Percentiles rank a stretch among this genome's conserved stretches.
phyloP scores from a whole-genome alignment of 179 eudicot species.

The Nepenthes alata region DNA sequence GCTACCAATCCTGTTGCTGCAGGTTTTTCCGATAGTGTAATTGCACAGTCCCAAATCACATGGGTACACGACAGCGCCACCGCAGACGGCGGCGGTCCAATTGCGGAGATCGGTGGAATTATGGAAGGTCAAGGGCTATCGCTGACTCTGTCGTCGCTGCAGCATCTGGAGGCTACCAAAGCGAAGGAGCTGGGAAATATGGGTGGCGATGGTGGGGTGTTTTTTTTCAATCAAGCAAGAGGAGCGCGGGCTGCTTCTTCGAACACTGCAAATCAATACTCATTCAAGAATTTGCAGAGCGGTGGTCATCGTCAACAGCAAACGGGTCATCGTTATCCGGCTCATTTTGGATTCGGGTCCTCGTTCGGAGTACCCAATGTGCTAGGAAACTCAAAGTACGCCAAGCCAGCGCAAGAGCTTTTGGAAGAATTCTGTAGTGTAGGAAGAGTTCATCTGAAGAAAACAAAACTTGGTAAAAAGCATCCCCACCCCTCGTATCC shows the following conservation, averaged over 20 bases:
- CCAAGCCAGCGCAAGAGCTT: slow-evolving; percentile 70
- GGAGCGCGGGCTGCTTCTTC: slow-evolving; percentile 17
- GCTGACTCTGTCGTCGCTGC: slow-evolving; percentile 59
- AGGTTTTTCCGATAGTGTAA: slow-evolving; percentile 2
- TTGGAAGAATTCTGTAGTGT: slow-evolving; percentile 90
- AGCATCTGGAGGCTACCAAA: slow-evolving; percentile 56
- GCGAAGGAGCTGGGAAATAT: slow-evolving; percentile 41
- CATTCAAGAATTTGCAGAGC: slow-evolving; percentile 24
- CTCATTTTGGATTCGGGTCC: neutral
- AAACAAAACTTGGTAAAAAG: slow-evolving; percentile 19
- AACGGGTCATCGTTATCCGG: slow-evolving; percentile 4
- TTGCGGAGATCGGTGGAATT: slow-evolving; percentile 14
- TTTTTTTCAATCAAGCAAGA: slow-evolving; percentile 46
- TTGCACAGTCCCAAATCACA: slow-evolving; percentile 21
- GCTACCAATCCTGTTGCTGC: neutral
- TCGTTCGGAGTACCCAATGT: slow-evolving; percentile 47
- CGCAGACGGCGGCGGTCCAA: neutral
- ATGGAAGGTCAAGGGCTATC: slow-evolving; percentile 74
- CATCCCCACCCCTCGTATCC: slow-evolving; percentile 21
- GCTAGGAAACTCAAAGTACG: slow-evolving; percentile 69
- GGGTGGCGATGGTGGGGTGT: slow-evolving; percentile 27
- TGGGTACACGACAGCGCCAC: slow-evolving; percentile 29
- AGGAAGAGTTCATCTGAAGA: slow-evolving; percentile 62
- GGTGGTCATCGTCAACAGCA: neutral
- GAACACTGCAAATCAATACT: slow-evolving; percentile 12